These are phyloP conservation scores for Lachancea thermotolerans DNA, from an alignment of 805 yeast genomes.

Conservation along the genomic window DNA sequence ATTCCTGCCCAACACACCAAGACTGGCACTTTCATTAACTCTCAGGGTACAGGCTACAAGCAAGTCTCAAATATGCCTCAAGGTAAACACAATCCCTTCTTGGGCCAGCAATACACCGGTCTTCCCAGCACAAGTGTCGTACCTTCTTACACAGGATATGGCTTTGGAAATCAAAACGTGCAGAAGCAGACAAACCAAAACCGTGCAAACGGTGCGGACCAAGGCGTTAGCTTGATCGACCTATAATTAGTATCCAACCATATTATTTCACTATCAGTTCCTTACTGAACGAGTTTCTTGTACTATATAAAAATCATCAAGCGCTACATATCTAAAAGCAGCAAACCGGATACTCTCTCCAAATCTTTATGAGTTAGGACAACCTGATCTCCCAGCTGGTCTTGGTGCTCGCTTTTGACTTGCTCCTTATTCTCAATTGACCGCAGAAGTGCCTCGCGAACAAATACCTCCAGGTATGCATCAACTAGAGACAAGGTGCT, in stretches of 20 bases:
- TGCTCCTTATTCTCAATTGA: constrained; percentile 23
- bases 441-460: constrained; percentile 27
- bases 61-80: constrained; percentile 36
- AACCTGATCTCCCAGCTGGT: constrained; percentile 3
- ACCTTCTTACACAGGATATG: constrained; percentile 88
- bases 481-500: constrained; percentile 18
- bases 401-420: constrained; percentile 3
- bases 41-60: constrained; percentile 78
- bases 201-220: constrained; percentile 17
- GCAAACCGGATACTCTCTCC: constrained; percentile 27
- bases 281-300: not conserved
- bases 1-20: constrained; percentile 90
- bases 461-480: constrained; percentile 24
- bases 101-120: constrained; percentile 66
- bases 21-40: constrained; percentile 73
- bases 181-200: constrained; percentile 12
- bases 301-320: constrained; percentile 1
- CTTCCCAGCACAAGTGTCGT: constrained; percentile 58
- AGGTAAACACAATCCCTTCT: constrained; percentile 35
- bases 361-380: constrained; percentile 24
- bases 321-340: constrained; percentile 27
- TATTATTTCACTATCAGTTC: not conserved
- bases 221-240: constrained; percentile 28
- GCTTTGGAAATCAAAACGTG: constrained; percentile 58
- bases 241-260: constrained; percentile 11